Evolutionary conservation across 176 grass and related monocot genomes (phyloP).

Genomic region (Avena sativa): DNA sequence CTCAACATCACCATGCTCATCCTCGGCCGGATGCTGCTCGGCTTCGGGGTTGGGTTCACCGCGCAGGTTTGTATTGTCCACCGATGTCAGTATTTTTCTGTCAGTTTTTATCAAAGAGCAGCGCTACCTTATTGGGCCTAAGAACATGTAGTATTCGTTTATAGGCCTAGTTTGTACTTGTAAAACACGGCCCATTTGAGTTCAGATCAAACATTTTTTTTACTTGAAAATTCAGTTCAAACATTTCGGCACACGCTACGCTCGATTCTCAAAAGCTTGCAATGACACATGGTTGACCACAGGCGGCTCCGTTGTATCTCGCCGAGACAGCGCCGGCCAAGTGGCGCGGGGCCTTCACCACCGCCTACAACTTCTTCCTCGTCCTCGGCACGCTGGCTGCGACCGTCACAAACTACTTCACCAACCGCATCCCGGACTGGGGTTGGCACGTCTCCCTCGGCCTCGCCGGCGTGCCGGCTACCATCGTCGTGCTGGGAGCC

Average conservation of each 20-base stretch:
- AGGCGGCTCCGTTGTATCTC: conserved; percentile 67
- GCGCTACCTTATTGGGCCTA: background rate
- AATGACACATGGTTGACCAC: background rate
- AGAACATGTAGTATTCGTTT: background rate
- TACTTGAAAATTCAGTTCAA: no score
- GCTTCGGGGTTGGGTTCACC: conserved; percentile 58
- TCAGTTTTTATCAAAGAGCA: background rate
- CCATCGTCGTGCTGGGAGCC: conserved; percentile 48
- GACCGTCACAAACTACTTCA: conserved; percentile 71
- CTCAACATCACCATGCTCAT: conserved; percentile 65
- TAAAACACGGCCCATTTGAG: background rate
- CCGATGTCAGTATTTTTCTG: background rate
- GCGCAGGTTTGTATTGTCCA: conserved; percentile 38
- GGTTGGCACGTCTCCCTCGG: conserved; percentile 78
- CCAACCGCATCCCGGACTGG: conserved; percentile 51
- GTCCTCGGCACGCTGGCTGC: conserved; percentile 58
- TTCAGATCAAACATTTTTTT: background rate
- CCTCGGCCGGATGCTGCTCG: conserved; percentile 55
- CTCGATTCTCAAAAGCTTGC: no score
- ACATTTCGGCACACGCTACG: no score
- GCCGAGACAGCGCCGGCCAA: conserved; percentile 70
- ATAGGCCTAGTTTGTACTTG: background rate
- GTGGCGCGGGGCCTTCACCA: conserved; percentile 82
- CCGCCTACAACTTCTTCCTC: conserved; percentile 72
- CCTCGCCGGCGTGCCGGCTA: conserved; percentile 57